Evolutionary conservation across 148 eudicot species (phyloP).

Genomic region (Bassia scoparia): DNA sequence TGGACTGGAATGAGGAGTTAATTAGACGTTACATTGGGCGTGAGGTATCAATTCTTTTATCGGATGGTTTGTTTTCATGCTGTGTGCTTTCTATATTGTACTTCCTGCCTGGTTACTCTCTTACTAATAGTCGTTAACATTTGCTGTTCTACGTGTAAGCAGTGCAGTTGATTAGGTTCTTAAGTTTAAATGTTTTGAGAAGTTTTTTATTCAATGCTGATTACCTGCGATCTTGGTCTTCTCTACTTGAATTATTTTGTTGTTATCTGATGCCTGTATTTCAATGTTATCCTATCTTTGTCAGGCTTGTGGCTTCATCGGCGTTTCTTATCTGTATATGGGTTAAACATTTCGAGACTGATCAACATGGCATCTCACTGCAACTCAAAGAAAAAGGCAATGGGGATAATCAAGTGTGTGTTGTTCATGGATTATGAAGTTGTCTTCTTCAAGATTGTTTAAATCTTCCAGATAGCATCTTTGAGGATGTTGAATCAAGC

Average conservation of each 20-base stretch:
- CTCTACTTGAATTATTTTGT: neutral
- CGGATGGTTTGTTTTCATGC: neutral
- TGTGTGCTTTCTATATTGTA: constrained; percentile 1
- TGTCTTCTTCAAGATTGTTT: constrained; percentile 48
- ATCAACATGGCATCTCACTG: constrained; percentile 17
- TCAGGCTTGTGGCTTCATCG: constrained; percentile 96
- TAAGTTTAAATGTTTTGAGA: neutral
- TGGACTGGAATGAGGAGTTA: constrained; percentile 64
- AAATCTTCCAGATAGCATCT: constrained; percentile 45
- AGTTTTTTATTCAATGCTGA: neutral
- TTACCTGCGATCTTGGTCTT: constrained; percentile 4
- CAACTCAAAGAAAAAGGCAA: constrained; percentile 7
- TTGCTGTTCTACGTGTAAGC: constrained; percentile 2
- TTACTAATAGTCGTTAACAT: neutral
- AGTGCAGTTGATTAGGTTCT: neutral
- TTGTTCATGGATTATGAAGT: constrained; percentile 46
- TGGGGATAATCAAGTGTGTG: constrained; percentile 16
- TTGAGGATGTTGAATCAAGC: constrained; percentile 73
- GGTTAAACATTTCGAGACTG: constrained; percentile 42
- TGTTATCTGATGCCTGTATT: neutral
- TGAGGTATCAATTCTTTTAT: constrained; percentile 48
- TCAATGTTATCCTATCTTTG: constrained; percentile 2
- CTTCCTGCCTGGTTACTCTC: neutral
- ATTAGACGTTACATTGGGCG: constrained; percentile 71
- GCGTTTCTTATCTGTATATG: constrained; percentile 62